Evolutionary conservation across 2,329 filamentous ascomycete genomes (phyloP).

Genomic region (Neurospora sp.): DNA sequence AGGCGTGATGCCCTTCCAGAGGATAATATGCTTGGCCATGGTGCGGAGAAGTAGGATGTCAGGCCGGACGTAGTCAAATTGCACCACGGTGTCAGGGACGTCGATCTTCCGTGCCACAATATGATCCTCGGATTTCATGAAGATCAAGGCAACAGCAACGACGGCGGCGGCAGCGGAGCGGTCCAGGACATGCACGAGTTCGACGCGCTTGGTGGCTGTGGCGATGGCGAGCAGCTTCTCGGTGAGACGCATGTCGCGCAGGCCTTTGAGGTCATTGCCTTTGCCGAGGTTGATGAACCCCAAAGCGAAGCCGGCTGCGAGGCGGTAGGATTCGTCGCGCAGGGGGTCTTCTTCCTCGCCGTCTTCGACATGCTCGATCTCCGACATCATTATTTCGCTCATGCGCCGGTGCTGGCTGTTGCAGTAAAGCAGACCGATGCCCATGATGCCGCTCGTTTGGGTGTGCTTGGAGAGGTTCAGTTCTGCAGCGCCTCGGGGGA

Average conservation of each 20-base stretch:
- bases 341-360: conserved; percentile 77
- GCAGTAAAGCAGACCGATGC: conserved; percentile 88
- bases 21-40: conserved; percentile 79
- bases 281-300: conserved; percentile 93
- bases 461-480: conserved; percentile 87
- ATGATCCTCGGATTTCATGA: conserved; percentile 90
- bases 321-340: conserved; percentile 88
- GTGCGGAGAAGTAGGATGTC: conserved; percentile 88
- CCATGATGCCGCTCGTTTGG: conserved; percentile 94
- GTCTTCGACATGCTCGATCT: conserved; percentile 80
- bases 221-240: conserved; percentile 81
- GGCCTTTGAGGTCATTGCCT: conserved; percentile 74
- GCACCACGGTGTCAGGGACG: conserved; percentile 77
- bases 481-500: conserved; percentile 85
- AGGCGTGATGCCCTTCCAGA: conserved; percentile 78
- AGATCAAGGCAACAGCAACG: conserved; percentile 81
- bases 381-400: conserved; percentile 98
- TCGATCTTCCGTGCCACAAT: conserved; percentile 86
- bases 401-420: conserved; percentile 94
- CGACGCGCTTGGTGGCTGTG: conserved; percentile 80
- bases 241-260: conserved; percentile 89
- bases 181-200: conserved; percentile 86
- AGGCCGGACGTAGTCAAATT: conserved; percentile 92
- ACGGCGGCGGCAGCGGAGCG: conserved; percentile 90
- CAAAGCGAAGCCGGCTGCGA: conserved; percentile 87